A percentile compares a stretch with the other conserved stretches of the same genome.
Evolutionary conservation across 2,329 filamentous ascomycete genomes (phyloP).

Genomic region (Pseudocercospora pini-densiflorae): DNA sequence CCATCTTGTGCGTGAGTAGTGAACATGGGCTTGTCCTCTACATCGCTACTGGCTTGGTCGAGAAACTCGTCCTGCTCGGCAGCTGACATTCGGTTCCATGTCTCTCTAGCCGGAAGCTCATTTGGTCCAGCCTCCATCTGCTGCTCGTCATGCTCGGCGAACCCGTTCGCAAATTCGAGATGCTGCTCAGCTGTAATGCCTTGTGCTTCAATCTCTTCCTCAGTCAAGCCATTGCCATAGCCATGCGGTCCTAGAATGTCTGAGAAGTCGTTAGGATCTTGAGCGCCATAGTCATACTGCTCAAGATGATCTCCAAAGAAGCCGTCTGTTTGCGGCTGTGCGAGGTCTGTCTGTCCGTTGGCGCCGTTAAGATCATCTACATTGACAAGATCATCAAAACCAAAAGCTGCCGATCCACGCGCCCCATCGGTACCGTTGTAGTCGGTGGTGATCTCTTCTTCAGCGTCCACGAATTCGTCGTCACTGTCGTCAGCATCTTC

Average conservation of each 20-base stretch:
- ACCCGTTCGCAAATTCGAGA: neutral
- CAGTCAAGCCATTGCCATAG: slow-evolving; percentile 1
- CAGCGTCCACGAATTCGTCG: slow-evolving; percentile 29
- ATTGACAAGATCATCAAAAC: neutral
- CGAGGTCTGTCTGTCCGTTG: neutral
- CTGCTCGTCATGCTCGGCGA: neutral
- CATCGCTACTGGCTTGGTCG: neutral
- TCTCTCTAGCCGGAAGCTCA: neutral
- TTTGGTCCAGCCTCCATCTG: neutral
- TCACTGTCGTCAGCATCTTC: slow-evolving; percentile 20
- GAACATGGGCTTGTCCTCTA: neutral
- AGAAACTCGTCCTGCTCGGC: neutral
- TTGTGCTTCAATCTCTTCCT: neutral
- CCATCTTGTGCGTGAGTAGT: neutral
- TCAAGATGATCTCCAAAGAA: neutral
- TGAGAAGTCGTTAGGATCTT: neutral
- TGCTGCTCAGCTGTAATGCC: slow-evolving; percentile 9
- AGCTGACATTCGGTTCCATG: neutral
- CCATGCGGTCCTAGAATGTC: slow-evolving; percentile 3
- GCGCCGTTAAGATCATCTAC: neutral
- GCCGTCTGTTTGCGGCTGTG: neutral
- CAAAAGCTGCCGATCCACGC: neutral
- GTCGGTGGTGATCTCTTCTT: slow-evolving; percentile 20
- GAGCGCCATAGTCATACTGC: neutral
- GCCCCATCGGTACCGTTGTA: neutral